These are phyloP conservation scores for Pyropia haitanensis DNA, from an alignment of 23 red algal genomes.

Conservation along the genomic window DNA sequence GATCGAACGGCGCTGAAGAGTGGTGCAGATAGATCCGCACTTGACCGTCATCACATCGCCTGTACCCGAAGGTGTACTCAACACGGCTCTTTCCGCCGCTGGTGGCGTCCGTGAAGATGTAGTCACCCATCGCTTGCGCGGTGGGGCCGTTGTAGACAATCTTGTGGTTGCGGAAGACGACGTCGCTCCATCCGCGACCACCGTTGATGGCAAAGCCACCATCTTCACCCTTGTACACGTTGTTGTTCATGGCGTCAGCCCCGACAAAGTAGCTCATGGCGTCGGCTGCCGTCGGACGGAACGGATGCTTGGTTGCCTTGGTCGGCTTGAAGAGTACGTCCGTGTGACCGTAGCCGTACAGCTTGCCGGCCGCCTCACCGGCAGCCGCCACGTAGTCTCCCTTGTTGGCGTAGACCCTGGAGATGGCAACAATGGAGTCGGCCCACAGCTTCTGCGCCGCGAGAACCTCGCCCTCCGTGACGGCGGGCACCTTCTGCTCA, in stretches of 20 bases:
- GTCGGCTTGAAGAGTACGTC: conserved; percentile 3
- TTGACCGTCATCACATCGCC: neutral
- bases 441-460: neutral
- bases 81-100: neutral
- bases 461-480: conserved; percentile 3
- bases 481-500: too few relatives aligned
- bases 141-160: neutral
- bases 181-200: neutral
- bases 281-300: neutral
- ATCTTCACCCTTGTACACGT: neutral
- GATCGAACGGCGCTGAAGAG: neutral
- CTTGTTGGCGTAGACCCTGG: neutral
- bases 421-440: neutral
- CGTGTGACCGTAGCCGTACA: neutral
- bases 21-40: conserved; percentile 1
- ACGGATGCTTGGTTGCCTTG: neutral
- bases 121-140: conserved; percentile 3
- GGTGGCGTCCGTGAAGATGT: neutral
- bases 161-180: neutral
- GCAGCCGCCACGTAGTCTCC: neutral
- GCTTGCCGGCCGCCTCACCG: neutral
- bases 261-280: conserved; percentile 3
- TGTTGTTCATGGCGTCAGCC: too few relatives aligned
- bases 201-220: conserved; percentile 1
- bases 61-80: conserved; percentile 2